phyloP scores from a whole-genome alignment of 768 basidiomycete species.

The Lactarius sanguifluus region DNA sequence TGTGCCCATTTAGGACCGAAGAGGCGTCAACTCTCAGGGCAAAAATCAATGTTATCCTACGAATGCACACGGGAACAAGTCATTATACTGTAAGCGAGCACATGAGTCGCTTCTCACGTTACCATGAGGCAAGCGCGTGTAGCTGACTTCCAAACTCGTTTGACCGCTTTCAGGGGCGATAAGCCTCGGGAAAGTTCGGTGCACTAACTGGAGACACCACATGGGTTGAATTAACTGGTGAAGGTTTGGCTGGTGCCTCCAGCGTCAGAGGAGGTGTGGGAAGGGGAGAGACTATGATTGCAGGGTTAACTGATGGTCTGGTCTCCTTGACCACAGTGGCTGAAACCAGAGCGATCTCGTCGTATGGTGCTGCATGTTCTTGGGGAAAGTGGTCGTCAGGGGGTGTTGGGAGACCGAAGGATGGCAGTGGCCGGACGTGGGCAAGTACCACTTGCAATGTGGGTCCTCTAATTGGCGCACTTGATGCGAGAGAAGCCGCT shows the following conservation, averaged over 20 bases:
- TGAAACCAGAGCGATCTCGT: background rate
- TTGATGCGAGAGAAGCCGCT: background rate
- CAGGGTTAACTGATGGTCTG: background rate
- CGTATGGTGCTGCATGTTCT: background rate
- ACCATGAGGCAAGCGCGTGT: constrained; percentile 1
- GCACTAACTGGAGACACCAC: background rate
- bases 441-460: background rate
- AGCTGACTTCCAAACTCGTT: background rate
- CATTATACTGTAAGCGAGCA: too few species aligned
- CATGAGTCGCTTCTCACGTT: background rate
- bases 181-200: background rate
- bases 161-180: background rate
- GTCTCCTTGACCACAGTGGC: background rate
- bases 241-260: background rate
- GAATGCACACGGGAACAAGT: background rate
- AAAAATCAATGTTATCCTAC: background rate
- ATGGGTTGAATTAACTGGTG: background rate
- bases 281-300: background rate
- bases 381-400: background rate
- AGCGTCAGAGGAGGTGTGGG: constrained; percentile 5
- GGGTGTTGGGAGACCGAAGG: background rate
- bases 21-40: background rate
- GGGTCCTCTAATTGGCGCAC: background rate
- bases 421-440: background rate
- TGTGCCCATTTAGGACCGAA: background rate